Evolutionary conservation across 2,329 filamentous ascomycete genomes (phyloP), one percentile per base, ranked within the genome.

Genomic region (Microcera coccophila): DNA sequence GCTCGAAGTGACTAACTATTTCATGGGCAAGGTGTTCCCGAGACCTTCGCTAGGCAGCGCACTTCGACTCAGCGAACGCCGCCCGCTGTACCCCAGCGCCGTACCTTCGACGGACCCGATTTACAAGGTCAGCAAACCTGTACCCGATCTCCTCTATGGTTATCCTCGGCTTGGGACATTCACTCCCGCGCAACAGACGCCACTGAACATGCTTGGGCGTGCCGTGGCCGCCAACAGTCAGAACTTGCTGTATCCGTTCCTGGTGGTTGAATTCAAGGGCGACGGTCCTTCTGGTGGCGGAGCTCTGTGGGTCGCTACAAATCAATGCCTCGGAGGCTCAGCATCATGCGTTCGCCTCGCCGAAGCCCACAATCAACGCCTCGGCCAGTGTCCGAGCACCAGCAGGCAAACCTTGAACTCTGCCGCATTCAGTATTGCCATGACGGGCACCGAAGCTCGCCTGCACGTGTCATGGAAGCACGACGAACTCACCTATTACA

Each of bases 391-490:
- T 43, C 36, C 52, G 55, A 39, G 37, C 33, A 51, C 17, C 42
- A 59, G 59, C 32, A 12, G 7, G 7, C 22, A 26, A 7, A 7
- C 22, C 7, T 7, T 26, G 7, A 12, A 26, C 22, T 7, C 7
- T 12, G 22, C 22, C 12, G 22, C 22, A 26, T 26, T 26, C 12
- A 26, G 22, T 12, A 26, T 26, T 12, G 22, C 22, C 12, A 66
- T 66, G 52, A 61, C 47, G 44, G 52, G 55, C 17, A 54, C 54
- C 1, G 58, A 60, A 33, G 65, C 63, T 4, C 58, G 56, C n/a
- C 60, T 68, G 9, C 62, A 62, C 40, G 41, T 67, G 18, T 58
- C 62, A 5, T 67, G 60, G 62, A 64, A 62, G 48, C 47, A 62
- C 8, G 34, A 58, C 31, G 59, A 63, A 19, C 47, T 56, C 2